Base-by-base conservation (phyloP, 768 basidiomycete genomes). In the Mycena sanguinolenta region DNA sequence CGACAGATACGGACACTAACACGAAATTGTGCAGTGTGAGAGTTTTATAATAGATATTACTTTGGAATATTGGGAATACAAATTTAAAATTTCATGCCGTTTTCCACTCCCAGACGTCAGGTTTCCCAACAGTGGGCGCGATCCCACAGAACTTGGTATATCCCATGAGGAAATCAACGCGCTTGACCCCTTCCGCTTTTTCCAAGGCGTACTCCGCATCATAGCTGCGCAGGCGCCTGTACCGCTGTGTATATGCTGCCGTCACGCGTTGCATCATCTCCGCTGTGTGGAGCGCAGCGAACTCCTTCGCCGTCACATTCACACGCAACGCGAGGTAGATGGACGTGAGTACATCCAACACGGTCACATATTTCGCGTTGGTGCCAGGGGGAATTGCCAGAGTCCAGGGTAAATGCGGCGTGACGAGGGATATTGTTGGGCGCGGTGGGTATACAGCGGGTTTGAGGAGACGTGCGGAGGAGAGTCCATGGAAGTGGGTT, bases 91-190 rank as follows among this genome's bases (percentile, higher is more conserved):
- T n/a, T 54, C 53, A 54, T 32, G 53, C 30, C 10, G 27, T 30
- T 4, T 19, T 32, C 17, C 30, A 17, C 21, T 54, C 28, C 53
- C 53, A 54, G 6, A 54, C 28, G 12, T 32, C 53, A 1, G 7
- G 17, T 10, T 19, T 12, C 7, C 53, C 28, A 19, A 13, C 14
- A 4, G 42, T 25, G 13, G 42, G 58, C 4, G 58, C 13, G 27
- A 60, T 60, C 4, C 58, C 58, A 4, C n/a, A 23, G 17, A 60
- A 60, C 39, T 4, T 44, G 39, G 39, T 44, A 17, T 60, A 60
- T 13, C 58, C 58, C 42, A 60, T 5, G 39, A 60, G 25, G 27
- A 60, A 60, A n/a, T 60, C 58, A 4, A 60, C 42, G 7, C 58
- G 58, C 27, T 44, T 39, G 10, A 60, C 42, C 3, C 58, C 58